Evolutionary conservation across 2,329 filamentous ascomycete species (phyloP).

Genomic region (Apiospora kogelbergensis): DNA sequence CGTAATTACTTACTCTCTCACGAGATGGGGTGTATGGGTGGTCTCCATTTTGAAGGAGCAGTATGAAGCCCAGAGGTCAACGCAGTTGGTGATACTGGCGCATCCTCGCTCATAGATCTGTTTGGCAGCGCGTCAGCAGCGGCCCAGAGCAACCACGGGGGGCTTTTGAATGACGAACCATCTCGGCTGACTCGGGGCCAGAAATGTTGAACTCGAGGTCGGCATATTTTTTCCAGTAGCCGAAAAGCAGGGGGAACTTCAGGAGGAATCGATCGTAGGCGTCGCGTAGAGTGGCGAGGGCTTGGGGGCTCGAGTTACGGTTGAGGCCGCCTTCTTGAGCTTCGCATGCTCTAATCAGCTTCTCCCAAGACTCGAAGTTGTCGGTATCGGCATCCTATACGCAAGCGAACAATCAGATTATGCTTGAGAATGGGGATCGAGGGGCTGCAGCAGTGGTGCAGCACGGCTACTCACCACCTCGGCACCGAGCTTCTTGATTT

Average conservation of each 20-base stretch:
- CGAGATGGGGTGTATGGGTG: constrained; percentile 88
- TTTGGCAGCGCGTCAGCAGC: constrained; percentile 27
- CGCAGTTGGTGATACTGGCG: constrained; percentile 87
- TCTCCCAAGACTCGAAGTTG: constrained; percentile 94
- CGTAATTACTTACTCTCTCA: constrained; percentile 96
- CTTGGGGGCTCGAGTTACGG: constrained; percentile 92
- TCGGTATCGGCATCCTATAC: constrained; percentile 70
- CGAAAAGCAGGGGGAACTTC: constrained; percentile 93
- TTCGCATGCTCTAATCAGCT: constrained; percentile 80
- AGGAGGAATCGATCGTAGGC: constrained; percentile 90
- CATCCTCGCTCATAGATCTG: constrained; percentile 95
- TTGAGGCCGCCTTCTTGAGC: constrained; percentile 89
- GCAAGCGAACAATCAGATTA: constrained; percentile 17
- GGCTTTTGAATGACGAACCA: constrained; percentile 54
- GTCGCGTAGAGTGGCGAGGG: constrained; percentile 82
- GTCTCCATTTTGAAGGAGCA: constrained; percentile 98
- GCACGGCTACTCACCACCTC: constrained; percentile 58
- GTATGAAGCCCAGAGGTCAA: constrained; percentile 97
- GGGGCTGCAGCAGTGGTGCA: neutral
- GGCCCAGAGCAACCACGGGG: constrained; percentile 11
- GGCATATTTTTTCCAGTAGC: constrained; percentile 99
- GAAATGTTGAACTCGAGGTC: constrained; percentile 96
- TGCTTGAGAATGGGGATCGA: neutral
- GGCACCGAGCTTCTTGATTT: constrained; percentile 52
- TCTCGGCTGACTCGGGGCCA: constrained; percentile 94